These are phyloP conservation scores for Lithohypha guttulata DNA, from an alignment of 2,329 filamentous ascomycete species.

Conservation along the genomic window DNA sequence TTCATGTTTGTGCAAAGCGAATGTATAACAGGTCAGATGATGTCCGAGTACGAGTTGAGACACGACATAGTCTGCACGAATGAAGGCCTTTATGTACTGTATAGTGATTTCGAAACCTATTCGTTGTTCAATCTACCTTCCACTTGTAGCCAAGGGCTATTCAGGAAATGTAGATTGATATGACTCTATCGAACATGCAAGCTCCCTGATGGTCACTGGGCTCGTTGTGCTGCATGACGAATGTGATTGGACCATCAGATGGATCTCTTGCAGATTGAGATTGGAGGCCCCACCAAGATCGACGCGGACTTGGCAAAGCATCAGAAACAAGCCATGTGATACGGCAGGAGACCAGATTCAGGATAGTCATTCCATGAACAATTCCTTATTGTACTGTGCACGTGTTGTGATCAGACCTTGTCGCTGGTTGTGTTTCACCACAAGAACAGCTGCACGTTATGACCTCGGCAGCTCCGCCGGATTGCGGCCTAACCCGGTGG, in stretches of 20 bases:
- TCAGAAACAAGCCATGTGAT: neutral
- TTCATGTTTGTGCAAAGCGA: neutral
- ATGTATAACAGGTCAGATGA: neutral
- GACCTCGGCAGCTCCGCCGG: too few relatives aligned
- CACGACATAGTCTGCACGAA: too few relatives aligned
- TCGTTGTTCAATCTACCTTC: neutral
- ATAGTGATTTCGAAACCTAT: neutral
- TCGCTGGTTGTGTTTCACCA: neutral
- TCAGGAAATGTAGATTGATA: neutral
- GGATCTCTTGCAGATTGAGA: conserved; percentile 1
- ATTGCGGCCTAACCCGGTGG: too few relatives aligned
- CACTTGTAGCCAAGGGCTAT: neutral
- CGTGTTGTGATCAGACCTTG: neutral
- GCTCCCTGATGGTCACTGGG: too few relatives aligned
- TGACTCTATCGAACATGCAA: too few relatives aligned
- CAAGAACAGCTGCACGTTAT: too few relatives aligned
- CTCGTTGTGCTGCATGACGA: neutral
- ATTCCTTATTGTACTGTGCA: neutral
- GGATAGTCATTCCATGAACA: neutral
- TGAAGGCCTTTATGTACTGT: too few relatives aligned
- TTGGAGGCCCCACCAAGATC: neutral
- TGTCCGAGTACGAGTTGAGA: too few relatives aligned
- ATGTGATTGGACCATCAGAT: neutral
- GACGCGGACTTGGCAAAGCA: neutral
- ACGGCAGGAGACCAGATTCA: neutral